Evolutionary conservation across 371 early-diverging fungal genomes (phyloP).

Genomic region (Syncephalastrum monosporum): DNA sequence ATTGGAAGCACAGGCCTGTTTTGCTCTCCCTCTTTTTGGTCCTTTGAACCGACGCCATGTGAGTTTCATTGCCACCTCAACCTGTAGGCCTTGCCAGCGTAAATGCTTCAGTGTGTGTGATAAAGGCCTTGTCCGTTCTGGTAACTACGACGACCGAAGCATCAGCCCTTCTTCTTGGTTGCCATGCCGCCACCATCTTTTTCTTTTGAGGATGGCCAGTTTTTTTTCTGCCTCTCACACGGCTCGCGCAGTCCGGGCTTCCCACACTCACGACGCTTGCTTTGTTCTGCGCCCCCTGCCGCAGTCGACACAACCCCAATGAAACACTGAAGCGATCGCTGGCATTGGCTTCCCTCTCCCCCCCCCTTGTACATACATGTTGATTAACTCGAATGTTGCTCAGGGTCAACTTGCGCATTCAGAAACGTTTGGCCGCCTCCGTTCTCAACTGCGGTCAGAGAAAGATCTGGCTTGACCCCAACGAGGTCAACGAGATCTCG

Average conservation of each 20-base stretch:
- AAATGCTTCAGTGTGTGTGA: too few species aligned
- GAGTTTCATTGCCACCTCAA: conserved; percentile 1
- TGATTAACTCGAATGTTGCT: conserved; percentile 3
- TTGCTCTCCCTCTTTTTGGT: conserved; percentile 7
- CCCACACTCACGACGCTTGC: background rate
- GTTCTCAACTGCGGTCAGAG: conserved; percentile 99
- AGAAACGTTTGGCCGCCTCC: conserved; percentile 97
- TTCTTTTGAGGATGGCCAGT: background rate
- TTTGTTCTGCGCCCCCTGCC: background rate
- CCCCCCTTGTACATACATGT: background rate
- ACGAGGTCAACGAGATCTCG: conserved; percentile 93
- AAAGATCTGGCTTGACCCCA: conserved; percentile 99
- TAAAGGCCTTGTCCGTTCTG: too few species aligned
- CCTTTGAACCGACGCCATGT: conserved; percentile 16
- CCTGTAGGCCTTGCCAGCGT: too few species aligned
- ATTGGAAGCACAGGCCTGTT: background rate
- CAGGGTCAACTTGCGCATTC: conserved; percentile 83
- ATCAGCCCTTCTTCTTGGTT: background rate
- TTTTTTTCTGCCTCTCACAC: background rate
- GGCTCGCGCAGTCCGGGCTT: too few species aligned
- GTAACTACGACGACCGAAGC: too few species aligned
- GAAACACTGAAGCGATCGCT: background rate
- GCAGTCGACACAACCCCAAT: background rate
- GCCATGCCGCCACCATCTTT: background rate
- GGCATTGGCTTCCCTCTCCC: background rate